Base-by-base conservation (phyloP, 2,329 filamentous ascomycete species). In the Colletotrichum sp. region DNA sequence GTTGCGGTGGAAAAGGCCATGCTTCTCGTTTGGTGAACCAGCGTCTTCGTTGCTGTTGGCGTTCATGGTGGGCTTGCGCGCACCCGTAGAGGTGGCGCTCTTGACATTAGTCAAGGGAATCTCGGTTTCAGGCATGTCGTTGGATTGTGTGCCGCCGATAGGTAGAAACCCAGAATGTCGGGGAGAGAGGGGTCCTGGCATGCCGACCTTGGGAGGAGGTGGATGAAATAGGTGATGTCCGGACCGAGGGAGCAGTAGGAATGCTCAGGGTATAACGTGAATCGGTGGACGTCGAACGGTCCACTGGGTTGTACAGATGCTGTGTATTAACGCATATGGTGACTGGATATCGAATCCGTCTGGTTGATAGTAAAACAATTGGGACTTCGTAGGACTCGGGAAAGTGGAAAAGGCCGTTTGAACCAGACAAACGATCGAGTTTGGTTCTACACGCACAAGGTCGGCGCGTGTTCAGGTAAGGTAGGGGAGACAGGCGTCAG, bases 81-180 rank as follows among this genome's bases (percentile, higher is more conserved):
- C 87, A 59, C 92, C 91, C 5, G 88, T 89, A 8, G 87, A 88
- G 78, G 88, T 91, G 77, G 86, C 87, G 82, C 90, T 92, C 81
- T 86, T 87, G 78, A 94, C 88, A 61, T 86, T 84, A 16, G 87
- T 87, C 72, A 93, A 87, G 24, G 90, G 90, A 63, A 93, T 93
- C 67, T 87, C 89, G 36, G 85, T 80, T 71, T 81, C 80, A 76
- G 80, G 78, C 83, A 85, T 85, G 39, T 84, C 83, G 74, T 74
- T 64, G 13, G 72, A 75, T 52, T 72, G 74, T 60, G 82, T 80
- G 81, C 79, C 77, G 73, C 78, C 78, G 36, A 90, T 83, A 64
- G 85, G 87, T 65, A 88, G 80, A 77, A 90, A 90, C 75, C 88
- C 88, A 63, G 83, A 85, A 68, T 84, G 83, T 68, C 83, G 81